phyloP scores from a whole-genome alignment of 495 filamentous ascomycete genomes.

The Staphylotrichum tortipilum region DNA sequence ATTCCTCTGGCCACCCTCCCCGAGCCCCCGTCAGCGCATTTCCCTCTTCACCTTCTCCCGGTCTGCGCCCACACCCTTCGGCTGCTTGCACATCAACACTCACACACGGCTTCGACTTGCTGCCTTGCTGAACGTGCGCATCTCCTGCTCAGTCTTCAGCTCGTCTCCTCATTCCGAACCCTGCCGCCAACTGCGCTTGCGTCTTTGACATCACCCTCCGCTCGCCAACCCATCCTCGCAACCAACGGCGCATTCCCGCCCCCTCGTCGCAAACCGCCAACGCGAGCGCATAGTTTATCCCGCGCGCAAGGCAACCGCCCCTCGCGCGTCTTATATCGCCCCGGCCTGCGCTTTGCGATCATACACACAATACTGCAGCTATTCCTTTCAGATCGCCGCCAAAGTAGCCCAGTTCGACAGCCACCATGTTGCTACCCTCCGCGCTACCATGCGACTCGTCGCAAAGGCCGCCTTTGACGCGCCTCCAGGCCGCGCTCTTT shows the following conservation, averaged over 20 bases:
- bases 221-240: not conserved
- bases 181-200: not conserved
- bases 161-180: not conserved
- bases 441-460: constrained; percentile 61
- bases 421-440: constrained; percentile 60
- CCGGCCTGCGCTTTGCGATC: not conserved
- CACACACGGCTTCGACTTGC: no score
- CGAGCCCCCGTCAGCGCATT: constrained; percentile 7
- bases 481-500: constrained; percentile 50
- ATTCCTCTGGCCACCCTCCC: constrained; percentile 14
- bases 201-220: not conserved
- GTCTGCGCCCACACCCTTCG: constrained; percentile 5
- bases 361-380: not conserved
- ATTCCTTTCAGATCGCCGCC: not conserved
- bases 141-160: not conserved
- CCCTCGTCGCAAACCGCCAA: constrained; percentile 9
- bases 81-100: not conserved
- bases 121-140: not conserved
- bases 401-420: no score
- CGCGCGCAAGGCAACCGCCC: constrained; percentile 6
- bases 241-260: constrained; percentile 9
- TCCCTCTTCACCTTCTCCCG: constrained; percentile 7
- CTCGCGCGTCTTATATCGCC: not conserved
- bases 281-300: no score
- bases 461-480: constrained; percentile 36